Conservation (phyloP, 768 basidiomycete species). For the Tylopilus rubrobrunneus region DNA sequence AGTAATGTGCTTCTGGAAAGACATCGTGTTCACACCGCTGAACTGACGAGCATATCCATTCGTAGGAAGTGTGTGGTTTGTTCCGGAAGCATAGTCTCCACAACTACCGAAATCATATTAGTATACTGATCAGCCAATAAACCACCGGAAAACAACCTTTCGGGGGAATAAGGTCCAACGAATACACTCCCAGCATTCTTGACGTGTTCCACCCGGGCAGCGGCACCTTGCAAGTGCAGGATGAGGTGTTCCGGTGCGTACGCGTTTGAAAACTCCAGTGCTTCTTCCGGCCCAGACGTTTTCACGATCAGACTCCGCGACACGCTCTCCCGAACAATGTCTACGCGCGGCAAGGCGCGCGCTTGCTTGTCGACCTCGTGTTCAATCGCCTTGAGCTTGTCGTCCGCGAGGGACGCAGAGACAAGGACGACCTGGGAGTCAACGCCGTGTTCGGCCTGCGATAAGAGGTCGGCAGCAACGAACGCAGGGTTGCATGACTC, state of each 20-base stretch:
- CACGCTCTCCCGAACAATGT: slow-evolving; percentile 87
- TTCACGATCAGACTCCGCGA: slow-evolving; percentile 88
- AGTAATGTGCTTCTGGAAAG: slow-evolving; percentile 99
- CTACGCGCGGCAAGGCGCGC: slow-evolving; percentile 77
- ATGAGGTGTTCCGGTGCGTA: slow-evolving; percentile 99
- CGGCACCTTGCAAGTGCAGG: slow-evolving; percentile 75
- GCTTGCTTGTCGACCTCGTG: slow-evolving; percentile 85
- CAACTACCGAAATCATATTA: slow-evolving; percentile 50
- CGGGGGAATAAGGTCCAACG: slow-evolving; percentile 91
- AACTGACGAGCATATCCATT: slow-evolving; percentile 97
- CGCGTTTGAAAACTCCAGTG: slow-evolving; percentile 88
- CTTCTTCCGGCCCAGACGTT: slow-evolving; percentile 62
- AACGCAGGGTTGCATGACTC: slow-evolving; percentile 80
- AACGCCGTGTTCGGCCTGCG: slow-evolving; percentile 96
- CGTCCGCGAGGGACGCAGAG: slow-evolving; percentile 61
- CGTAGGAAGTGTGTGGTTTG: slow-evolving; percentile 96
- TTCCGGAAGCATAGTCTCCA: slow-evolving; percentile 98
- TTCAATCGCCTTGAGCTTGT: slow-evolving; percentile 72
- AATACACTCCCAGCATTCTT: slow-evolving; percentile 97
- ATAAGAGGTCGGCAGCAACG: slow-evolving; percentile 94
- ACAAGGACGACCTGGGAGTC: slow-evolving; percentile 98
- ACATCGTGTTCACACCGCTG: slow-evolving; percentile 94
- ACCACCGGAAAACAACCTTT: slow-evolving; percentile 59
- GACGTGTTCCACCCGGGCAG: slow-evolving; percentile 57
- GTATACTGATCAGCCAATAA: not conserved